These are phyloP conservation scores for Cryptosporidium felis DNA, from an alignment of 169 alveolate genomes.

Conservation along the genomic window DNA sequence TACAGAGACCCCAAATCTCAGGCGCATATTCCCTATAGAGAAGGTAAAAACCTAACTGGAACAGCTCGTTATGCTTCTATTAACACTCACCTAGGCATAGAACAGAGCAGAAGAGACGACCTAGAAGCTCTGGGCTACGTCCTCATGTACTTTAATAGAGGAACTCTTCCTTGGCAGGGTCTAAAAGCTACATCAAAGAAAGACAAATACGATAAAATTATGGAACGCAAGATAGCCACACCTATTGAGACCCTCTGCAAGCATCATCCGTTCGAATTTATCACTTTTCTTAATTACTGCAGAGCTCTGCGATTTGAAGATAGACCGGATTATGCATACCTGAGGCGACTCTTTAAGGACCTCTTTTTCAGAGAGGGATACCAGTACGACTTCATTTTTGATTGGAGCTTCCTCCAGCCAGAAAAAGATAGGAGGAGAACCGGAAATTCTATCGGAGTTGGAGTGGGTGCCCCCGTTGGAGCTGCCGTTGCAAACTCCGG, in stretches of 20 bases:
- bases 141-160: constrained; percentile 95
- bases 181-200: constrained; percentile 92
- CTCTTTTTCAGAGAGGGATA: constrained; percentile 90
- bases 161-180: constrained; percentile 99
- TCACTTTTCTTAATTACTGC: constrained; percentile 91
- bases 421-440: constrained; percentile 72
- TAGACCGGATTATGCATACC: constrained; percentile 93
- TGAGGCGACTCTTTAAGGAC: constrained; percentile 95
- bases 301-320: constrained; percentile 94
- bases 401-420: constrained; percentile 92
- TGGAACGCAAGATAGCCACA: constrained; percentile 97
- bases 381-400: constrained; percentile 94
- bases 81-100: constrained; percentile 98
- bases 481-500: constrained; percentile 20
- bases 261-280: constrained; percentile 89
- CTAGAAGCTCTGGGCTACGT: constrained; percentile 97
- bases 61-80: constrained; percentile 96
- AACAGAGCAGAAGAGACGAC: constrained; percentile 97
- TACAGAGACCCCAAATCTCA: constrained; percentile 94
- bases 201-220: constrained; percentile 97
- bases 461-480: constrained; percentile 26
- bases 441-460: constrained; percentile 20
- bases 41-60: constrained; percentile 97
- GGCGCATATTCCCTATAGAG: constrained; percentile 97
- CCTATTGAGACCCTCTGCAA: constrained; percentile 96